Percentiles rank a stretch among this genome's conserved stretches.
phyloP scores from a whole-genome alignment of 345 rosid genomes.

The Pugionium cornutum region DNA sequence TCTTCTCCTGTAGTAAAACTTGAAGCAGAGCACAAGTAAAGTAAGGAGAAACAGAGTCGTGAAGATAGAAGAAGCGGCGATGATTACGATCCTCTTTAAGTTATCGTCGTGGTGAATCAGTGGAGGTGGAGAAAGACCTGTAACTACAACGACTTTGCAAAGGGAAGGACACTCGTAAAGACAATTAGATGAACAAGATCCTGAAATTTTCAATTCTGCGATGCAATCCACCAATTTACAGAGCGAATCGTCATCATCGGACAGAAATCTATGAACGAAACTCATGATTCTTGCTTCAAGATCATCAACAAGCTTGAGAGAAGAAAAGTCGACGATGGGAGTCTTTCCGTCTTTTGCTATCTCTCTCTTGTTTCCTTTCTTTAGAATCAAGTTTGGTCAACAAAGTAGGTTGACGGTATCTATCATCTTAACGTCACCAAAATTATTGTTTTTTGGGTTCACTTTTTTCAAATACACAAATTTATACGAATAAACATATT shows the following conservation, averaged over 20 bases:
- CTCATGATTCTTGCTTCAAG: slow-evolving; percentile 38
- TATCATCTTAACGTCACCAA: slow-evolving; percentile 16
- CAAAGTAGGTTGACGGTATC: slow-evolving; percentile 28
- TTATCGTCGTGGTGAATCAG: slow-evolving; percentile 7
- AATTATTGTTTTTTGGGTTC: background rate
- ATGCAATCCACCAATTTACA: slow-evolving; percentile 4
- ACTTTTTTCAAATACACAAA: too few relatives aligned
- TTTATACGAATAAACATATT: too few relatives aligned
- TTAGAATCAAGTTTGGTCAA: slow-evolving; percentile 37
- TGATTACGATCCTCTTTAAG: slow-evolving; percentile 34
- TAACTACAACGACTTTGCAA: slow-evolving; percentile 10
- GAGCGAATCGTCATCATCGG: slow-evolving; percentile 4
- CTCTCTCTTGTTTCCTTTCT: slow-evolving; percentile 19
- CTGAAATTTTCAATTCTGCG: background rate
- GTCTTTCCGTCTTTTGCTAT: slow-evolving; percentile 28
- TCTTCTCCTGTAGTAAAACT: slow-evolving; percentile 30
- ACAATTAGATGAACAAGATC: slow-evolving; percentile 19
- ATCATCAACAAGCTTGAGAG: slow-evolving; percentile 33
- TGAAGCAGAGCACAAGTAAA: slow-evolving; percentile 37
- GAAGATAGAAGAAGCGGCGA: slow-evolving; percentile 37
- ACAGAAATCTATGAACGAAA: slow-evolving; percentile 29
- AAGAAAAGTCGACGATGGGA: background rate
- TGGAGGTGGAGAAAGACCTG: slow-evolving; percentile 20
- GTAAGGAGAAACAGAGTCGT: slow-evolving; percentile 40
- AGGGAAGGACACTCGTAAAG: slow-evolving; percentile 28